Base-by-base conservation (phyloP, 768 basidiomycete genomes). In the Boletus reticuloceps region DNA sequence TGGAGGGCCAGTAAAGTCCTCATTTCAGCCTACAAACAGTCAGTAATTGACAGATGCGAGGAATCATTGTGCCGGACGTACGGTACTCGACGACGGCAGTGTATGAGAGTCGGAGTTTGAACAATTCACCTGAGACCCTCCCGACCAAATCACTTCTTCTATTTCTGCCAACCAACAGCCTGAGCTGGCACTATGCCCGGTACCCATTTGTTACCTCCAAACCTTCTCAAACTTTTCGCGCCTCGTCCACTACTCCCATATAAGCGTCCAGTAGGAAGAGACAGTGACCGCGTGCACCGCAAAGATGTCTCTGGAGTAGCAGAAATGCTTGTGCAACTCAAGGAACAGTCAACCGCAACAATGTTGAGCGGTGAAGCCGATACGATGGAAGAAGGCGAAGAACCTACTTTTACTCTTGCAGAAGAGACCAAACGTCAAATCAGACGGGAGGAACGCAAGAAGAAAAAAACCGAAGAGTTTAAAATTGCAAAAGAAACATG, bases 171-270 rank as follows among this genome's bases (percentile, higher is more conserved):
- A 29, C 49, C 13, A 36, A 45, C 38, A 38, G 32, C n/a, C 38
- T 17, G 47, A 29, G 51, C 58, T 31, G 53, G 56, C 67, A 52
- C 41, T 9, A 79, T 79, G 78, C 79, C 78, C 11, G 89, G 89
- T 46, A 94, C 92, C 5, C 91, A 95, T 74, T 79, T 95, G 22
- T 82, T 99, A 22, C 96, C 96, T 5, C 94, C 94, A 4, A 97
- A 98, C 74, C 83, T 99, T 50, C 86, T 98, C 71, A 94, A 96
- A 70, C 88, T 98, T 61, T 99, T 98, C 71, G 88, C 93, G 0
- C 94, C 97, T 5, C 85, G 97, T 8, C 93, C 96, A 1, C 90
- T 88, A 4, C 81, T 98, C 5, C 89, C 89, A 1, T 98, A 94
- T 69, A 66, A 85, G 31, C 86, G 93, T 10, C 94, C 96, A 0